Percentiles rank a stretch among this genome's conserved stretches.
These are phyloP conservation scores for Cenchrus americanus DNA, from an alignment of 176 grass and related monocot species.

Conservation along the genomic window DNA sequence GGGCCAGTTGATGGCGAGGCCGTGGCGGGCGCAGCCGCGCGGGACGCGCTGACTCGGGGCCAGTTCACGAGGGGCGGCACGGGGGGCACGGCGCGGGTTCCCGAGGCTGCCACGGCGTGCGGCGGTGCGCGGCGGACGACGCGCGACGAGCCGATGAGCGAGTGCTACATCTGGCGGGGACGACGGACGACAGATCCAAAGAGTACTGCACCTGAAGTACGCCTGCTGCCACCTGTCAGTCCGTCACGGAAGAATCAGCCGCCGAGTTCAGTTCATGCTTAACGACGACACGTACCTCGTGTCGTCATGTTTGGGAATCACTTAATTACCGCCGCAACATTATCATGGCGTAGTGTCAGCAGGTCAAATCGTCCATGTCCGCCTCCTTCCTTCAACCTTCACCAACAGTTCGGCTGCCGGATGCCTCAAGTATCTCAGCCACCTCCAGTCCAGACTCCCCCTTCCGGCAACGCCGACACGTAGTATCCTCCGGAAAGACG, in stretches of 20 bases:
- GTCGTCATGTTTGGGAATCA: background rate
- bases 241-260: background rate
- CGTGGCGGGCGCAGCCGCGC: background rate
- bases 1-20: background rate
- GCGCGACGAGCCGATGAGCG: background rate
- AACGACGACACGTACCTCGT: too few relatives aligned
- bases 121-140: background rate
- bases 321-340: background rate
- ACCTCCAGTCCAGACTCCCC: background rate
- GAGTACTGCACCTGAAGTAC: background rate
- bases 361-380: background rate
- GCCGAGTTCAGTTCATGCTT: background rate
- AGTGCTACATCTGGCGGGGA: background rate
- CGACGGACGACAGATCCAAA: background rate
- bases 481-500: background rate
- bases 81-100: background rate
- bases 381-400: background rate
- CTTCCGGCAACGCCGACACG: constrained; percentile 7
- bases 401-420: background rate
- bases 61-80: constrained; percentile 7
- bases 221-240: background rate
- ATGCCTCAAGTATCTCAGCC: background rate
- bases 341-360: background rate
- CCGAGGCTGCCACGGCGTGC: constrained; percentile 8
- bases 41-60: constrained; percentile 13